Evolutionary conservation across 305 asterid genomes (phyloP).

Genomic region (Fraxinus velutina): DNA sequence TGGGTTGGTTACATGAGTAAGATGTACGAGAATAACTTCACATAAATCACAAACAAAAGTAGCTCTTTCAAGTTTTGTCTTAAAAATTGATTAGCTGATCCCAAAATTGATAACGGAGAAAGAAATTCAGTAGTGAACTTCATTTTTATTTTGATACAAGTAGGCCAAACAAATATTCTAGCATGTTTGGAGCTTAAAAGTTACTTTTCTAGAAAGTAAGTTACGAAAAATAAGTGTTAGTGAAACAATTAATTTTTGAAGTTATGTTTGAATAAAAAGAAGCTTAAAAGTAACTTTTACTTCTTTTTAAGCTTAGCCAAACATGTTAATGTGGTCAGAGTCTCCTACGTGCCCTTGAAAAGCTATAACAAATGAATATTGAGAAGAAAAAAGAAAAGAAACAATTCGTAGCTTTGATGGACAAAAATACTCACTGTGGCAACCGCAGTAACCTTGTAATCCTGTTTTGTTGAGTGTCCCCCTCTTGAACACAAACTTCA

Average conservation of each 20-base stretch:
- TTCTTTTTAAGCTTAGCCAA: not conserved
- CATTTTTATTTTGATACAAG: not conserved
- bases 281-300: not conserved
- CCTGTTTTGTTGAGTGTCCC: slow-evolving; percentile 60
- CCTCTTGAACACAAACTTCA: slow-evolving; percentile 81
- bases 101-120: not conserved
- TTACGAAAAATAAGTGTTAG: not conserved
- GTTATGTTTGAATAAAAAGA: not conserved
- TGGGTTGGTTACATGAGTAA: not conserved
- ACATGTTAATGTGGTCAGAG: not conserved
- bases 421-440: slow-evolving; percentile 62
- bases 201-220: not conserved
- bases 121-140: not conserved
- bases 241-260: not conserved
- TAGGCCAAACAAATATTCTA: not conserved
- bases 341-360: not conserved
- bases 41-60: not conserved
- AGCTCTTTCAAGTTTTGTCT: not conserved
- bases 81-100: not conserved
- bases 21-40: not conserved
- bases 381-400: not conserved
- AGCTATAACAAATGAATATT: not conserved
- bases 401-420: not conserved
- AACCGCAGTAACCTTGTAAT: slow-evolving; percentile 67
- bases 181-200: not conserved